Evolutionary conservation across 1,139 yeast species (phyloP), one percentile per base, ranked within the genome.

Genomic region (Geotrichum siamense): DNA sequence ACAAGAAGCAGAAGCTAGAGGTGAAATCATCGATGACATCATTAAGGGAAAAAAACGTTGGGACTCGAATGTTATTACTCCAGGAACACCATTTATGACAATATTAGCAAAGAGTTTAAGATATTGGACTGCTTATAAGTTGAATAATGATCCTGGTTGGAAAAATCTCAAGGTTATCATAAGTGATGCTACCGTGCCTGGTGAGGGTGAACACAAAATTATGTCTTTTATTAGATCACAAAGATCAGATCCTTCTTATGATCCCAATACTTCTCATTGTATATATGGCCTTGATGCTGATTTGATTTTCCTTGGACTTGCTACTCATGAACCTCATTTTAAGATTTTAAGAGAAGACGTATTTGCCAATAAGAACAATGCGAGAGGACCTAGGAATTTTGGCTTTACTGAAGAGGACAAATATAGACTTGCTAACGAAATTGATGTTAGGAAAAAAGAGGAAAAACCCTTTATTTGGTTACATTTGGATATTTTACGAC

Each of bases 161-260:
- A 83, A 86, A 53, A 76, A 80, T 50, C 71, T 86, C 52, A 77
- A 87, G 54, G 79, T 93, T 46, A 76, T 93, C 31, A 77, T 93
- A 51, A 83, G 94, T 46, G 99, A 95, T 43, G 96, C 94, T 53
- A 91, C 91, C 54, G 97, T 87, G n/a, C 99, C 99, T 2, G 99
- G 99, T 52, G 98, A 93, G 72, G 99, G 99, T 62, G 98, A 93
- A 68, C 98, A 91, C 68, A 91, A 91, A 63, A 86, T 91, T 55
- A 91, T 91, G 98, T 86, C 85, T 57, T 93, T 79, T 59, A 86
- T 93, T 52, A 76, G 98, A 63, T 72, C 80, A 38, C 82, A 82
- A 64, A 79, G 94, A 55, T 74, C 84, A 12, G 84, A 80, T 53
- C 76, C 80, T 1, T 74, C 73, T 40, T 84, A 86, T 58, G 76